A percentile compares a stretch with the other conserved stretches of the same genome.
Evolutionary conservation across 306 rosid species (phyloP).

Genomic region (Quercus aquifolioides): DNA sequence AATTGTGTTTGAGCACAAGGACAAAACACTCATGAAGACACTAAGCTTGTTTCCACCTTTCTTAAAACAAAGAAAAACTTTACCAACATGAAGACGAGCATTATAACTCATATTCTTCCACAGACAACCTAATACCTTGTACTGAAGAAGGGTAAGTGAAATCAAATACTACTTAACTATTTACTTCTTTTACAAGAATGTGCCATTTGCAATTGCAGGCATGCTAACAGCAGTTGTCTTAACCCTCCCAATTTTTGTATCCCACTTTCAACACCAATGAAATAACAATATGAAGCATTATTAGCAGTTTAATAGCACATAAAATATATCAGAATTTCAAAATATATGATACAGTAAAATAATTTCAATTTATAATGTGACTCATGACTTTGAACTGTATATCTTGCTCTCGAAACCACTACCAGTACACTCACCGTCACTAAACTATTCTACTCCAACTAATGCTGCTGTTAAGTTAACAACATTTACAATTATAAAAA

Average conservation of each 20-base stretch:
- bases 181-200: not conserved
- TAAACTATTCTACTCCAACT: not conserved
- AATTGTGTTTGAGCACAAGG: no score
- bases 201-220: not conserved
- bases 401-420: not conserved
- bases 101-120: not conserved
- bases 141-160: no score
- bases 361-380: not conserved
- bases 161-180: not conserved
- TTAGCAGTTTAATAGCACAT: not conserved
- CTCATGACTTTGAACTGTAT: not conserved
- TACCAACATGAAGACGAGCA: not conserved
- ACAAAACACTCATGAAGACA: no score
- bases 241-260: not conserved
- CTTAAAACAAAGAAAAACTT: not conserved
- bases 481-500: conserved; percentile 12
- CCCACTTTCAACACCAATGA: not conserved
- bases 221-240: not conserved
- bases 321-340: not conserved
- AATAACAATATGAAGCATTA: not conserved
- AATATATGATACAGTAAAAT: not conserved
- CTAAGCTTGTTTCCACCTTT: no score
- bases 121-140: no score
- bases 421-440: not conserved
- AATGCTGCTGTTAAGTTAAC: not conserved